Evolutionary conservation across 2,329 filamentous ascomycete species (phyloP).

Genomic region (Phialophora chinensis): DNA sequence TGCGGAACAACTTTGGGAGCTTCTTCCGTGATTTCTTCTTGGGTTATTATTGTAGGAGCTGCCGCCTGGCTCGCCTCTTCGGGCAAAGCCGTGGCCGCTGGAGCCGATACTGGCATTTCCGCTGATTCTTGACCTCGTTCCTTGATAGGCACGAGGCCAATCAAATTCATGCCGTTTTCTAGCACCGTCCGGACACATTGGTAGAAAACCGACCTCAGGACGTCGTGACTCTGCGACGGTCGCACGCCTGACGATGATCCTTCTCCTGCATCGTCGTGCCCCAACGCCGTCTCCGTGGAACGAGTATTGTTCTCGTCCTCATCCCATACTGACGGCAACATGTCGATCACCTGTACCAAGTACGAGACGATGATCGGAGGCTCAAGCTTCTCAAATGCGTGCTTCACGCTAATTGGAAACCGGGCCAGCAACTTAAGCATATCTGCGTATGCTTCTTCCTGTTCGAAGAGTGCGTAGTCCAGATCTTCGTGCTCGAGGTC

Average conservation of each 20-base stretch:
- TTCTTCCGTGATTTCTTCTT: background rate
- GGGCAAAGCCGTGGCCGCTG: background rate
- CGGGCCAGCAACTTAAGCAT: slow-evolving; percentile 4
- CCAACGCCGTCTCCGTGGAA: background rate
- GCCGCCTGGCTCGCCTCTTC: background rate
- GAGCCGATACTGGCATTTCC: background rate
- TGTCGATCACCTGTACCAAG: slow-evolving; percentile 1
- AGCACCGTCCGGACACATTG: slow-evolving; percentile 5
- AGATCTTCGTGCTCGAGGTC: background rate
- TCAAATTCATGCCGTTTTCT: background rate
- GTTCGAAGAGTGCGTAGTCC: background rate
- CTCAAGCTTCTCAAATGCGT: slow-evolving; percentile 9
- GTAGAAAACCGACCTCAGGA: slow-evolving; percentile 2
- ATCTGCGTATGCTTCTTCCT: slow-evolving; percentile 8
- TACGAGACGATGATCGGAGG: slow-evolving; percentile 3
- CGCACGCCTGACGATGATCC: background rate
- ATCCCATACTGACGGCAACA: slow-evolving; percentile 5
- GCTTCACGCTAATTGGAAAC: background rate
- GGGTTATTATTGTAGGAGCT: background rate
- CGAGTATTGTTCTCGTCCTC: background rate
- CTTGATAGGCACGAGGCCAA: slow-evolving; percentile 6
- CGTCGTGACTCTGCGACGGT: background rate
- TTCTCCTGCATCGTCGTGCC: background rate
- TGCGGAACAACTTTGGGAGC: background rate
- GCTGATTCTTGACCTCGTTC: background rate